Percentiles rank a stretch among this genome's conserved stretches.
phyloP scores from a whole-genome alignment of 2,329 filamentous ascomycete species.

The Botrytis tulipae region DNA sequence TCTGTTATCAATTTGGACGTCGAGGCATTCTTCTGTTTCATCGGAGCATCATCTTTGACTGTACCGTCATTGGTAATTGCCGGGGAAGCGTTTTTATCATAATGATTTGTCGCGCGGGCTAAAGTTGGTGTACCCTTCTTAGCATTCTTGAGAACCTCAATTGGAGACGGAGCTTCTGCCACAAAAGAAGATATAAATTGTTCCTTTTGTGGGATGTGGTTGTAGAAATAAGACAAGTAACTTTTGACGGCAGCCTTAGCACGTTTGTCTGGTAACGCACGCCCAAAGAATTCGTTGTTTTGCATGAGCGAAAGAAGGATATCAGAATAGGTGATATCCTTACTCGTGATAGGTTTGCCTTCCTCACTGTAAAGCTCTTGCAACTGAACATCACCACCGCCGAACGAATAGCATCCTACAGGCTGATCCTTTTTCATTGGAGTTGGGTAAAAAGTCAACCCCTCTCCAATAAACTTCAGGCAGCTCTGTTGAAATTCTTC shows the following conservation, averaged over 20 bases:
- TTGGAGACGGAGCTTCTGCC: neutral
- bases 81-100: neutral
- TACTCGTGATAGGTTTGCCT: constrained; percentile 19
- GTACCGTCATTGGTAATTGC: neutral
- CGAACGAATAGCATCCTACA: neutral
- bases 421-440: neutral
- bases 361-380: constrained; percentile 7
- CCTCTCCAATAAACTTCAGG: neutral
- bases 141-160: neutral
- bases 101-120: neutral
- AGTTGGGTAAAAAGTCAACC: constrained; percentile 11
- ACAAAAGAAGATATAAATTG: neutral
- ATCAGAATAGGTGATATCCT: constrained; percentile 19
- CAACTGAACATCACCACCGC: neutral
- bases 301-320: constrained; percentile 19
- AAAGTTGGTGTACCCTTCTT: neutral
- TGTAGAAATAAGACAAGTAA: constrained; percentile 19
- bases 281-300: constrained; percentile 15
- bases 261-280: constrained; percentile 7
- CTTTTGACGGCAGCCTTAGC: constrained; percentile 19
- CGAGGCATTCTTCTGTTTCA: neutral
- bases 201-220: constrained; percentile 6
- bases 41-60: neutral
- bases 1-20: neutral
- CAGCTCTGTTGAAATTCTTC: constrained; percentile 5